phyloP scores from a whole-genome alignment of 2,329 filamentous ascomycete species.

The Fusarium sp. region DNA sequence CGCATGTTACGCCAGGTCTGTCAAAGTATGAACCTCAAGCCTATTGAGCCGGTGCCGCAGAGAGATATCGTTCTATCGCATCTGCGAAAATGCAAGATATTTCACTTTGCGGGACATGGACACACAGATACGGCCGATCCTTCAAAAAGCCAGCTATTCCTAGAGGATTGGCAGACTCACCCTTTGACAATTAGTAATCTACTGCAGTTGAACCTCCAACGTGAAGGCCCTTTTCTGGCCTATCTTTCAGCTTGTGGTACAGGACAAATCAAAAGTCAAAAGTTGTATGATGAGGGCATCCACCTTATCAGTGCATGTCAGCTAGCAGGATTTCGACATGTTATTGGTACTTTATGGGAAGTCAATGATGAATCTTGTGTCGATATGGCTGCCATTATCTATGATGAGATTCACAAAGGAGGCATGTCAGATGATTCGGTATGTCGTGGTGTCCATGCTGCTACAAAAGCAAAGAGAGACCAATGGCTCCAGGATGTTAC shows the following conservation, averaged over 20 bases:
- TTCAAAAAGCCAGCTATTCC: neutral
- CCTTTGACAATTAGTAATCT: neutral
- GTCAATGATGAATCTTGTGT: neutral
- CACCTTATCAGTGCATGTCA: neutral
- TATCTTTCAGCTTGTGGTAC: neutral
- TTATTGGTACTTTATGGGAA: neutral
- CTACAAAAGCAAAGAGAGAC: neutral
- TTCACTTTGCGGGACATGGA: neutral
- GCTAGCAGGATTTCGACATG: neutral
- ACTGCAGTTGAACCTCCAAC: neutral
- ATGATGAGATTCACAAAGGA: neutral
- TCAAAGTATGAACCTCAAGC: rapidly evolving
- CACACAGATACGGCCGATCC: neutral
- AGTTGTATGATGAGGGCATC: neutral
- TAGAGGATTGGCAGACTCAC: neutral
- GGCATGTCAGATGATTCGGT: neutral
- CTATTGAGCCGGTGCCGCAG: rapidly evolving
- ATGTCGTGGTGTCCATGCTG: neutral
- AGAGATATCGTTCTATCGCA: neutral
- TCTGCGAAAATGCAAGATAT: neutral
- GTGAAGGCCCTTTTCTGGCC: rapidly evolving
- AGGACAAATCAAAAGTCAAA: neutral
- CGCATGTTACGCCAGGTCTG: neutral
- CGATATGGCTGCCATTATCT: neutral
- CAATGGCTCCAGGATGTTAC: neutral